These are phyloP conservation scores for Chytriomyces sp. DNA, from an alignment of 192 early-diverging fungal species.

Conservation along the genomic window DNA sequence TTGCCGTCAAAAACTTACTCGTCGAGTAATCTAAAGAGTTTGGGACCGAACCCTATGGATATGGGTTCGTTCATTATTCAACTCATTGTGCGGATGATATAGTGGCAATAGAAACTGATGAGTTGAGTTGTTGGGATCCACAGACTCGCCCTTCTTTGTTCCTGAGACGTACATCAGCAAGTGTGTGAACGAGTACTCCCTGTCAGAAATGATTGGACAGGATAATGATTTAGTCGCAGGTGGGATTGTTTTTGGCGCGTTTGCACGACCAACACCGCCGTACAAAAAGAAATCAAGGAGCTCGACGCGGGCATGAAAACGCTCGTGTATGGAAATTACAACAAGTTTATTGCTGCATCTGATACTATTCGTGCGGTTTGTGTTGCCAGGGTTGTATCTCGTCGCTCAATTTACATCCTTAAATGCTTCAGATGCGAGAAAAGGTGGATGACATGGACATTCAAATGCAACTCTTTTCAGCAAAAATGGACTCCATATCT, in stretches of 20 bases:
- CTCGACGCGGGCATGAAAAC: constrained; percentile 97
- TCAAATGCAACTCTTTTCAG: constrained; percentile 75
- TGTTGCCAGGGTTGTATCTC: background rate
- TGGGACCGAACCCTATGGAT: constrained; percentile 66
- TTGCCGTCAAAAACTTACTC: background rate
- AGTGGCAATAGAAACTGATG: background rate
- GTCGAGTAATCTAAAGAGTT: constrained; percentile 17
- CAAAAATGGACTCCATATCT: constrained; percentile 69
- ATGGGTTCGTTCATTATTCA: constrained; percentile 55
- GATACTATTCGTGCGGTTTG: constrained; percentile 69
- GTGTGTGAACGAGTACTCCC: constrained; percentile 65
- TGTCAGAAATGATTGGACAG: constrained; percentile 68
- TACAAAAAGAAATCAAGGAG: constrained; percentile 82
- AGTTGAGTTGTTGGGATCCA: background rate
- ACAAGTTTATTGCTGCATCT: constrained; percentile 93
- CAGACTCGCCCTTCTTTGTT: constrained; percentile 73
- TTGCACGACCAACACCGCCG: constrained; percentile 32
- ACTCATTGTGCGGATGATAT: constrained; percentile 1
- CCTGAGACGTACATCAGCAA: constrained; percentile 78
- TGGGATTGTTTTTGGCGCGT: constrained; percentile 25
- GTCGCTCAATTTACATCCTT: background rate
- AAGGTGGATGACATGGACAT: constrained; percentile 86
- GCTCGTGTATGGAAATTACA: constrained; percentile 98
- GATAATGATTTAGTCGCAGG: constrained; percentile 79
- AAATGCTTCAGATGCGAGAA: constrained; percentile 66